These are phyloP conservation scores for Chiua virens DNA, from an alignment of 768 basidiomycete species.

Conservation along the genomic window DNA sequence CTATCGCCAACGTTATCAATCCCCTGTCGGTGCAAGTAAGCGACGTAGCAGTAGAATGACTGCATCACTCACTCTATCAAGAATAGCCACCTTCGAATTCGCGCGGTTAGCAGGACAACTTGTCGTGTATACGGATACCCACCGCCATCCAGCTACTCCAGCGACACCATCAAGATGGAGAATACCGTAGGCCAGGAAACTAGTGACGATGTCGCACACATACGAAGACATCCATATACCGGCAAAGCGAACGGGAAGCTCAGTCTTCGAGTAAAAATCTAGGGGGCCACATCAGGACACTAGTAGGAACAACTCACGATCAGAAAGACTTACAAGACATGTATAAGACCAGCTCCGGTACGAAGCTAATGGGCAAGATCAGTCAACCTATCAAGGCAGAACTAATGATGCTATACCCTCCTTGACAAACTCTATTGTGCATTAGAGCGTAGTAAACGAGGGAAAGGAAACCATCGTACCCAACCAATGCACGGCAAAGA, in stretches of 20 bases:
- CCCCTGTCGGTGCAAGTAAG: neutral
- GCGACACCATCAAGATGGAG: constrained; percentile 27
- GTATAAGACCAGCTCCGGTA: too few species aligned
- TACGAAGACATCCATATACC: constrained; percentile 70
- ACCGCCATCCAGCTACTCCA: constrained; percentile 17
- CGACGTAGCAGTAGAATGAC: neutral
- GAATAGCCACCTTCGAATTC: constrained; percentile 34
- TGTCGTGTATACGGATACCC: constrained; percentile 18
- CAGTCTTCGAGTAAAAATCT: constrained; percentile 56
- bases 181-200: constrained; percentile 67
- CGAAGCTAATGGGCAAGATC: constrained; percentile 35
- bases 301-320: neutral
- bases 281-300: neutral
- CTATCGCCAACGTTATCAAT: constrained; percentile 49
- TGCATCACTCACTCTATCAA: constrained; percentile 31
- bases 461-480: constrained; percentile 25
- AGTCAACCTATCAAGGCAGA: neutral
- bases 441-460: neutral
- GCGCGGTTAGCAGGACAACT: neutral
- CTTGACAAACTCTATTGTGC: constrained; percentile 40
- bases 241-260: constrained; percentile 53
- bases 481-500: constrained; percentile 46
- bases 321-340: constrained; percentile 46
- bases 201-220: constrained; percentile 50
- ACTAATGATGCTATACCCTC: constrained; percentile 35